Evolutionary conservation across 1,139 yeast species (phyloP).

Genomic region (Saccharomyces hybrid): DNA sequence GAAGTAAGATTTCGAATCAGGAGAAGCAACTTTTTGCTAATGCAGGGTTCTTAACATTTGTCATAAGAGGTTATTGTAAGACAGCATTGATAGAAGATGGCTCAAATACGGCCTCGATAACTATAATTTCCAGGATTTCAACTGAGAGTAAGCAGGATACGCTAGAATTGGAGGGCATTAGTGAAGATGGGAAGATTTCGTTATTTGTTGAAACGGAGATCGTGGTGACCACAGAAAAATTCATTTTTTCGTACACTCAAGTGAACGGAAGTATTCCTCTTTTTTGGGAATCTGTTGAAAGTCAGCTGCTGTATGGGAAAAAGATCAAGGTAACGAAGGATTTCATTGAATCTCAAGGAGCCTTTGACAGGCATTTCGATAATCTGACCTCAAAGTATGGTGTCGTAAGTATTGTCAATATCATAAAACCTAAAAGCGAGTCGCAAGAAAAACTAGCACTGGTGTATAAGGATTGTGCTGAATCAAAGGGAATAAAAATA

Average conservation of each 20-base stretch:
- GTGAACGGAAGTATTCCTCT: constrained; percentile 65
- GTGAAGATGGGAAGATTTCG: constrained; percentile 63
- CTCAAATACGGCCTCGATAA: constrained; percentile 40
- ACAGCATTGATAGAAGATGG: constrained; percentile 33
- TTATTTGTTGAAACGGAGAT: constrained; percentile 63
- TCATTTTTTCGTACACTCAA: constrained; percentile 51
- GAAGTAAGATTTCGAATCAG: constrained; percentile 44
- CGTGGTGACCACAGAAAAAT: constrained; percentile 47
- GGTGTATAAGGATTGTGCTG: constrained; percentile 32
- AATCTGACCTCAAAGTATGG: constrained; percentile 51
- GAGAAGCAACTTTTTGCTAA: constrained; percentile 48
- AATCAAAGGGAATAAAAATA: constrained; percentile 26
- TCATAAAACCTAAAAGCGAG: constrained; percentile 35
- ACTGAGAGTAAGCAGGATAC: constrained; percentile 53
- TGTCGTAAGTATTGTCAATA: constrained; percentile 53
- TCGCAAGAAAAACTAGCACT: constrained; percentile 37
- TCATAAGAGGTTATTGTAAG: constrained; percentile 61
- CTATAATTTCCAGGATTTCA: constrained; percentile 61
- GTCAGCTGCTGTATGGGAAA: constrained; percentile 44
- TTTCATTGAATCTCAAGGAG: constrained; percentile 56
- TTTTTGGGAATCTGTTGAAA: constrained; percentile 49
- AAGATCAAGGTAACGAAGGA: constrained; percentile 50
- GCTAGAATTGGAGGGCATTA: constrained; percentile 64
- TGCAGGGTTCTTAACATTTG: constrained; percentile 52
- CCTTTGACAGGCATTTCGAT: constrained; percentile 60